Evolutionary conservation across 1,284 basidiomycete genomes (phyloP), one percentile per base, ranked within the genome.

Genomic region (Tausonia pullulans): DNA sequence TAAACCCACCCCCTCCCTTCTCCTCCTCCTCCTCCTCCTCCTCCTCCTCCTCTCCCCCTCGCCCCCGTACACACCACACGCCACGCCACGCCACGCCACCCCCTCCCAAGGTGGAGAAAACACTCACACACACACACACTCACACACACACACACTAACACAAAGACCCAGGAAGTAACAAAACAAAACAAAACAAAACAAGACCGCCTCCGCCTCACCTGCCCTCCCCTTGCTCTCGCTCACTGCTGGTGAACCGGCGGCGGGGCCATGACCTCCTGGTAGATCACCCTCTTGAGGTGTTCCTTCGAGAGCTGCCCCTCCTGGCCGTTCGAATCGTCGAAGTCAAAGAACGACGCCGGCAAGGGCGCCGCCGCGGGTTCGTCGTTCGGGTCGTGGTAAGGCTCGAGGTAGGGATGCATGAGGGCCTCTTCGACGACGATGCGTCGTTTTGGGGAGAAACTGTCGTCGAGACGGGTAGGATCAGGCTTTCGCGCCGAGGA

Each of bases 401-500:
- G 85, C 86, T 87, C 83, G 39, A 98, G 81, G 76, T 98, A 98
- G 0, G 95, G 92, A 77, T 98, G 96, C 69, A 84, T 82, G 62
- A 98, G 80, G 1, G 94, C 93, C 67, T 95, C 88, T 61, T 87
- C 86, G 46, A 92, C 94, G 64, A 88, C 87, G 71, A 98, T 94
- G 45, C 95, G 83, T 72, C 87, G 83, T 71, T 86, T 87, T 1
- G 95, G 96, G 69, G 89, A 94, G 76, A 98, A 83, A 3, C 80
- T 79, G 61, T 73, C 48, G 48, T 9, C 48, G 69, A 6, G 58
- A 39, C 45, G 39, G 45, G 16, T 49, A 14, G 10, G 56, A 44
- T 4, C 27, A 43, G 5, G 45, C 9, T 55, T 27, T n/a, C 44
- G 45, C 60, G 16, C 27, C 27, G 40, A 43, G 16, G 46, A 53